phyloP scores from a whole-genome alignment of 2,329 filamentous ascomycete species.

The Plectosphaerella cucumerina region DNA sequence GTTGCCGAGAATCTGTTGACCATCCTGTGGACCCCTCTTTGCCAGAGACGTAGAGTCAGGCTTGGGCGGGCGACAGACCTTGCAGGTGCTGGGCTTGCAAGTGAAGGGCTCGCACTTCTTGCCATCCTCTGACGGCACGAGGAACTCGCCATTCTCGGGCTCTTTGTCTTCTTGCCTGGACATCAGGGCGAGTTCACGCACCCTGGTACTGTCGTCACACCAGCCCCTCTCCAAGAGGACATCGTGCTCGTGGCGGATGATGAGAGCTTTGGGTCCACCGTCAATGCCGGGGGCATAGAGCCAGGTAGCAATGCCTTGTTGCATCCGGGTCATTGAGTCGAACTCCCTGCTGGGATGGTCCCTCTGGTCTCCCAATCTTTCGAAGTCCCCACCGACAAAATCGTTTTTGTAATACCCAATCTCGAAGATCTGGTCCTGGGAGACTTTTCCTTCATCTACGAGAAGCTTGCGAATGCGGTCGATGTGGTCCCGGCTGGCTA shows the following conservation, averaged over 20 bases:
- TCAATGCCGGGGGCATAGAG: conserved; percentile 7
- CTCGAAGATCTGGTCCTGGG: background rate
- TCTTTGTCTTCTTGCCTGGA: background rate
- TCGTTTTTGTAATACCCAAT: background rate
- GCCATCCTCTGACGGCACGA: background rate
- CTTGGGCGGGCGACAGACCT: background rate
- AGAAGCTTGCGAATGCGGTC: background rate
- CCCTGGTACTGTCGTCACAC: conserved; percentile 3
- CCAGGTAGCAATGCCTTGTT: conserved; percentile 9
- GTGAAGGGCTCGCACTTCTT: background rate
- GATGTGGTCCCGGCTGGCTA: background rate
- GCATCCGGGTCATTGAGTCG: background rate
- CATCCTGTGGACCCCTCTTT: background rate
- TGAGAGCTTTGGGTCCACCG: conserved; percentile 3
- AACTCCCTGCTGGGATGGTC: background rate
- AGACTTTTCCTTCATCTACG: background rate
- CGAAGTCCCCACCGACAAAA: too few species aligned
- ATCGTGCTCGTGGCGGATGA: conserved; percentile 9
- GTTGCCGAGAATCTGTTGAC: background rate
- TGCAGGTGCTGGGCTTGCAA: background rate
- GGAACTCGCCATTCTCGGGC: background rate
- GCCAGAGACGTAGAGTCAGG: background rate
- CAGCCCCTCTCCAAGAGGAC: conserved; percentile 20
- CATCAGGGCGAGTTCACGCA: background rate
- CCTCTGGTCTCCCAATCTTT: background rate